Conservation (phyloP, 2,329 filamentous ascomycete genomes). For the Fusarium solani-melongenae region DNA sequence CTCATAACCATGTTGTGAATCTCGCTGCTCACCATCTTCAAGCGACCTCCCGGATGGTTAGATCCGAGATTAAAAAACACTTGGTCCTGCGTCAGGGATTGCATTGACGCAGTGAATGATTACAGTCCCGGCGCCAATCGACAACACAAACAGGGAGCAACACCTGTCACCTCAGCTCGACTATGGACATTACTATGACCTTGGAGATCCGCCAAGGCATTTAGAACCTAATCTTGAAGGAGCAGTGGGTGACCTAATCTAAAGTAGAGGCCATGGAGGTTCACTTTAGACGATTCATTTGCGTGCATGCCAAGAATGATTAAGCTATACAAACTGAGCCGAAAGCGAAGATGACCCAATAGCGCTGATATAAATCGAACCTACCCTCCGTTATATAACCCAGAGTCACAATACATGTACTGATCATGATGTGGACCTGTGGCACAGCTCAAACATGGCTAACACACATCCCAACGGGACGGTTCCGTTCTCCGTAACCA, state of each 20-base stretch:
- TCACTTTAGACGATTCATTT: not conserved
- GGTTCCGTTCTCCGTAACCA: not conserved
- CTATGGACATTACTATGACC: not conserved
- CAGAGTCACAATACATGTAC: too few relatives aligned
- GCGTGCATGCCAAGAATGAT: not conserved
- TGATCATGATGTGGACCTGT: not conserved
- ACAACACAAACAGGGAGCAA: not conserved
- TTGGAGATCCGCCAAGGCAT: not conserved
- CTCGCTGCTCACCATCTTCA: not conserved
- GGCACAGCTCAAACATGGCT: not conserved
- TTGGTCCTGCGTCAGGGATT: not conserved
- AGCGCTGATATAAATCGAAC: too few relatives aligned
- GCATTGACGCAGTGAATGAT: not conserved
- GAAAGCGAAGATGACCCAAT: too few relatives aligned
- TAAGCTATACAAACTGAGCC: too few relatives aligned
- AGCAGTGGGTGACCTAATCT: not conserved
- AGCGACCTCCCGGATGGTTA: not conserved
- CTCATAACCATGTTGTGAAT: not conserved
- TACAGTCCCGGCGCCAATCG: not conserved
- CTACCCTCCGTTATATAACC: too few relatives aligned
- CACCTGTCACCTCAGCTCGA: not conserved
- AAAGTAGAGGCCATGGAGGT: not conserved
- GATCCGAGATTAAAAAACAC: not conserved
- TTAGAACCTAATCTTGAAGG: not conserved
- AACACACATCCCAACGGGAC: not conserved